Percentiles rank a stretch among this genome's conserved stretches.
These are phyloP conservation scores for Wickerhamomyces tratensis DNA, from an alignment of 805 yeast species.

Conservation along the genomic window DNA sequence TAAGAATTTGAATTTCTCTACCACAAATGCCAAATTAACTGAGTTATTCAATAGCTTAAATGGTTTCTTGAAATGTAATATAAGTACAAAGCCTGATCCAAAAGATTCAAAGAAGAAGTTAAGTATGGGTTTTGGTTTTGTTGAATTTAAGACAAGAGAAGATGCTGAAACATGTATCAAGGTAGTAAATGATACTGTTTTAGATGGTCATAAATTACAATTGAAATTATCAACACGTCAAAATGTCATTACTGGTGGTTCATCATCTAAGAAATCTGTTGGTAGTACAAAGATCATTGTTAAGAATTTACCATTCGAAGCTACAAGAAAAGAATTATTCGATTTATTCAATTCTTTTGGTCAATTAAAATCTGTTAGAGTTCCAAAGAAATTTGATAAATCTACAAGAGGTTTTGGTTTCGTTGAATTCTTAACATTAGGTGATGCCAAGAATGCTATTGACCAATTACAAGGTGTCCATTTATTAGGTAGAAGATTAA, in stretches of 20 bases:
- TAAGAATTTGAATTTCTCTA: slow-evolving; percentile 83
- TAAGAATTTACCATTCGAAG: slow-evolving; percentile 96
- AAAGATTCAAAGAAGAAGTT: slow-evolving; percentile 53
- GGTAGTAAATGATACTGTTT: slow-evolving; percentile 61
- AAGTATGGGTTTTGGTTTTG: slow-evolving; percentile 98
- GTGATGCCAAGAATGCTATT: slow-evolving; percentile 94
- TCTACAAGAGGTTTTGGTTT: slow-evolving; percentile 97
- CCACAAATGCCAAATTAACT: slow-evolving; percentile 48
- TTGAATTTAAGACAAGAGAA: slow-evolving; percentile 71
- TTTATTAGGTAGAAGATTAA: slow-evolving; percentile 88
- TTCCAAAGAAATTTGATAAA: slow-evolving; percentile 92
- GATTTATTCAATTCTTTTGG: slow-evolving; percentile 94
- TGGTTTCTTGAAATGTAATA: slow-evolving; percentile 76
- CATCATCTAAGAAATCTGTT: slow-evolving; percentile 5
- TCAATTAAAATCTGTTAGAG: slow-evolving; percentile 86
- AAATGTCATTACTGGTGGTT: slow-evolving; percentile 25
- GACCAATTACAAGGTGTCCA: slow-evolving; percentile 91
- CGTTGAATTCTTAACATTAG: slow-evolving; percentile 78
- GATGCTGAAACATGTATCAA: slow-evolving; percentile 72
- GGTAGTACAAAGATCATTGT: slow-evolving; percentile 72
- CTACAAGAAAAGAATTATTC: slow-evolving; percentile 85
- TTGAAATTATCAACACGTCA: slow-evolving; percentile 81
- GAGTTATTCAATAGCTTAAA: slow-evolving; percentile 57
- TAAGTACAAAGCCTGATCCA: slow-evolving; percentile 84
- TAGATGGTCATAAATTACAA: slow-evolving; percentile 87